Base-by-base conservation (phyloP, 208 protist genomes). In the Tritrichomonas musculus region DNA sequence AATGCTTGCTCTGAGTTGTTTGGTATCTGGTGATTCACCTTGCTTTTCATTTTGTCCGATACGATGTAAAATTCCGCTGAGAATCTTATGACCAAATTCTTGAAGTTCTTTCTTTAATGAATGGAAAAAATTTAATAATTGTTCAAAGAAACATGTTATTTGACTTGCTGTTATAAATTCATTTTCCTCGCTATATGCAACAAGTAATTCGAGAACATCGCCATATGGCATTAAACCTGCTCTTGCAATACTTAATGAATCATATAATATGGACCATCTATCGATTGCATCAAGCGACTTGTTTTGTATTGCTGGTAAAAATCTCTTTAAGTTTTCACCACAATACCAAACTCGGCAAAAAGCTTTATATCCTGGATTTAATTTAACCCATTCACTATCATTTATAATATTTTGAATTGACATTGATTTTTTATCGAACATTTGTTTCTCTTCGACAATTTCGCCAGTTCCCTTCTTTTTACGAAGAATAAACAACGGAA, bases 311-410 rank as follows among this genome's bases (percentile, higher is more conserved):
- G 77, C 47, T 17, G 33, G n/a, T 8, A 88, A 33, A 27, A 88
- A 27, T 20, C 41, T 53, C 17, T 25, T 57, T 20, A 53, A 11
- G 20, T 53, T 14, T 13, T 88, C 3, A 11, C 77, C 77, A 39
- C 41, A 33, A 27, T 53, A 20, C 17, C 44, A 60, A 44, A 36
- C 57, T 8, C 77, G 39, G n/a, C 77, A 88, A 47, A 88, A 88
- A 0, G 47, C 33, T 20, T 30, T 20, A 17, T 53, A 49, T 20
- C 47, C 47, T 33, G 77, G 33, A 30, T 88, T 88, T 25, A 88
- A 20, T 47, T 88, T 88, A n/a, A 88, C 13, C 77, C 77, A 88
- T n/a, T 88, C 77, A 36, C 41, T 47, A 53, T 57, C 77, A 39
- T 33, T 30, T n/a, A 33, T 25, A 69, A 69, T 8, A 33, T 69